Base-by-base conservation (phyloP, 2,329 filamentous ascomycete species). In the Hymenoscyphus salicellus region DNA sequence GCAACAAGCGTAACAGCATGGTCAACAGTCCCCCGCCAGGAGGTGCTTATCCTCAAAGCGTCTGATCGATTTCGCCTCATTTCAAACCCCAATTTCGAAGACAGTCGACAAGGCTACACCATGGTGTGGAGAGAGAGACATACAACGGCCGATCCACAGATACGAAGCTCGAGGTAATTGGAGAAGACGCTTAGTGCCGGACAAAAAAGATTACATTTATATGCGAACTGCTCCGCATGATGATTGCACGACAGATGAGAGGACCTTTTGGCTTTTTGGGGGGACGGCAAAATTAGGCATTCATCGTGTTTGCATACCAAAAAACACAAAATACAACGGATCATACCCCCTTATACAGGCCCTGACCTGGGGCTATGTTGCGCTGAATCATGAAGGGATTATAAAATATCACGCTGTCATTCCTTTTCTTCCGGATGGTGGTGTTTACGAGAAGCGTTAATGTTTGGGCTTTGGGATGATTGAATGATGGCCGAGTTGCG, bases 1-100 rank as follows among this genome's bases (percentile, higher is more conserved):
- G 93, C 66, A 97, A 93, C 79, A 96, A 96, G 83, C 86, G 94
- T 67, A 92, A 97, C 78, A 94, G 89, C 78, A 96, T 97, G 86
- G 84, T 97, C 66, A 97, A 96, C 83, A 97, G 93, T 82, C 94
- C 94, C 65, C 94, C 94, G 26, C 72, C 73, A 17, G 64, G 67
- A 41, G 70, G 70, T 28, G 66, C 65, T 28, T 64, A 68, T 11
- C 71, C 71, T 59, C 72, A 73, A 49, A 74, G 72, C 46, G 71
- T 74, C 36, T 63, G 62, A 63, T 63, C 43, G 55, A 33, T 10
- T 56, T 33, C 26, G 14, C 26, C 55, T 28, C 28, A 52, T 52
- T 23, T 26, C 46, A 52, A 52, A 14, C 23, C 43, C n/a, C 36
- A 38, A 38, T 38, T 38, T 14, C 28, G 28, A 30, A 38, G 46